Conservation (phyloP, 441 rosid species). For the Pelargonium myrrhifolium region DNA sequence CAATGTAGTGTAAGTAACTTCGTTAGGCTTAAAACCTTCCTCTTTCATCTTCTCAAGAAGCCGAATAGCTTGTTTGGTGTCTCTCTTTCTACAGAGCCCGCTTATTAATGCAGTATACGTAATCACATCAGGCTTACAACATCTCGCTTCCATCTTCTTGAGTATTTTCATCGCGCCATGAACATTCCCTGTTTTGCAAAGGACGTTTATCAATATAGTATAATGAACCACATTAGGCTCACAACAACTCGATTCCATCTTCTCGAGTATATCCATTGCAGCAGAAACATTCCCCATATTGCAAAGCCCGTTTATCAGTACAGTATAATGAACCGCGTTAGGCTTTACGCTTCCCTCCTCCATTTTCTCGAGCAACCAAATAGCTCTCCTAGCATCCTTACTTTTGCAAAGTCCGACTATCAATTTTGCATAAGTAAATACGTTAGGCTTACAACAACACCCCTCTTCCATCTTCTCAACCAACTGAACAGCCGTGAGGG, state of each 20-base stretch:
- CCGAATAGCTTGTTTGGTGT: background rate
- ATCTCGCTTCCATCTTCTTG: background rate
- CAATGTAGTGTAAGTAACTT: background rate
- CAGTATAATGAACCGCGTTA: background rate
- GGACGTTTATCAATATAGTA: background rate
- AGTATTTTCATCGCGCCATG: background rate
- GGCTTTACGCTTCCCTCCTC: background rate
- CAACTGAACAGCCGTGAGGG: background rate
- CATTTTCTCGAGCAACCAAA: background rate
- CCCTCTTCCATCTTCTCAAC: background rate
- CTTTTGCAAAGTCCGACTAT: background rate
- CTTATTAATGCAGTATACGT: background rate
- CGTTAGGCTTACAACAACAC: background rate
- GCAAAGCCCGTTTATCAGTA: background rate
- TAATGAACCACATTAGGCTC: background rate
- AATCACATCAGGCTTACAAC: background rate
- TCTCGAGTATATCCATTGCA: background rate
- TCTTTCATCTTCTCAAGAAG: background rate
- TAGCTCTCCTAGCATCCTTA: background rate
- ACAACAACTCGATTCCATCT: background rate
- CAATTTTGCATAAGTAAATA: background rate
- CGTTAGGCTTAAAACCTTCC: background rate
- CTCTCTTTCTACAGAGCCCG: background rate
- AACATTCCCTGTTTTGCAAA: background rate
- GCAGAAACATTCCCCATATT: background rate